Evolutionary conservation across 1,284 basidiomycete species (phyloP).

Genomic region (Cystobasidiaceae sp.): DNA sequence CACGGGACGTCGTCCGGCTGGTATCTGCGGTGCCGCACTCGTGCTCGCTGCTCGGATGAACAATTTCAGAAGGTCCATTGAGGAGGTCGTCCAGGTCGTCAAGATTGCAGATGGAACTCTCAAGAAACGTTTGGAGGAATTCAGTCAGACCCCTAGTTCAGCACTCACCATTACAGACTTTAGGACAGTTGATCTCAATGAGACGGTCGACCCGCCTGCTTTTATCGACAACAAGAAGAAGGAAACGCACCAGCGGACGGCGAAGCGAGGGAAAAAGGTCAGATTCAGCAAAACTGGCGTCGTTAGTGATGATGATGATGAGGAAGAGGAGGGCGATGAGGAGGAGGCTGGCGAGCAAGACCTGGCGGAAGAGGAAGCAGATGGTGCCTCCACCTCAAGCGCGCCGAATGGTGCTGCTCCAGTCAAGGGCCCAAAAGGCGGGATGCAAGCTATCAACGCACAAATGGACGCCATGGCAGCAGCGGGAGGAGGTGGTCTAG

Average conservation of each 20-base stretch:
- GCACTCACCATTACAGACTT: slow-evolving; percentile 85
- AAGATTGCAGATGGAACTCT: slow-evolving; percentile 95
- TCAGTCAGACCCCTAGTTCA: slow-evolving; percentile 81
- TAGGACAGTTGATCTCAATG: slow-evolving; percentile 82
- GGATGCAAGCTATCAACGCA: slow-evolving; percentile 10
- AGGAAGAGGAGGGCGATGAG: slow-evolving; percentile 36
- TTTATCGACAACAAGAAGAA: slow-evolving; percentile 69
- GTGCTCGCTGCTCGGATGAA: slow-evolving; percentile 97
- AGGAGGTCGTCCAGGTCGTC: slow-evolving; percentile 96
- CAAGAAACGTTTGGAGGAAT: slow-evolving; percentile 91
- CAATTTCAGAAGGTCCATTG: slow-evolving; percentile 84
- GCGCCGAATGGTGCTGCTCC: too few relatives aligned
- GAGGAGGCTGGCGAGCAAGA: slow-evolving; percentile 40
- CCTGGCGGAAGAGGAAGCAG: slow-evolving; percentile 38
- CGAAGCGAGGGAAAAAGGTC: slow-evolving; percentile 57
- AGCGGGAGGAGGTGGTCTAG: neutral
- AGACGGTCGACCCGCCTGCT: slow-evolving; percentile 83
- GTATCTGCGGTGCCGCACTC: slow-evolving; percentile 93
- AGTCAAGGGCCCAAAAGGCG: slow-evolving; percentile 45
- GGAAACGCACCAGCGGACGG: too few relatives aligned
- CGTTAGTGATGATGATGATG: slow-evolving; percentile 31
- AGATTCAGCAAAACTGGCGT: slow-evolving; percentile 29
- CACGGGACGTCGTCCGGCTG: slow-evolving; percentile 86
- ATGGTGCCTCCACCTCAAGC: slow-evolving; percentile 37
- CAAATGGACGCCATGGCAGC: slow-evolving; percentile 1